A percentile compares a stretch with the other conserved stretches of the same genome.
phyloP scores from a whole-genome alignment of 108 stramenopile species.

The Hondaea fermentalgiana region DNA sequence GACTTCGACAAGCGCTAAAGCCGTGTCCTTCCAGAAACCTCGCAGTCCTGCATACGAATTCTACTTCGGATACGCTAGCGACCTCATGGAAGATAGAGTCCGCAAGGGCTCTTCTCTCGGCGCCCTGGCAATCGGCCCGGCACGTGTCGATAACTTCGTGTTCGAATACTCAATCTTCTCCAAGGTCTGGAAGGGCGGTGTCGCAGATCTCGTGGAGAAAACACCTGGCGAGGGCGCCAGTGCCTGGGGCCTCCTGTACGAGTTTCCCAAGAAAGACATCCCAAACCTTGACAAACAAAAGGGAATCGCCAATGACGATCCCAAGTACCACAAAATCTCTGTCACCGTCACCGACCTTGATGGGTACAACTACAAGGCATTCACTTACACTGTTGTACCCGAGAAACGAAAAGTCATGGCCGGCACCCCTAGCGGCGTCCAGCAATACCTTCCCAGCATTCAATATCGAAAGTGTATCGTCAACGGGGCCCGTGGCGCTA shows the following conservation, averaged over 20 bases:
- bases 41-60: neutral
- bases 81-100: neutral
- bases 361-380: neutral
- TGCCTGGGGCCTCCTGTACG: neutral
- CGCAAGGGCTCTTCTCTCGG: neutral
- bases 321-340: neutral
- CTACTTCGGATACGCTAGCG: neutral
- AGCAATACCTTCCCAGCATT: neutral
- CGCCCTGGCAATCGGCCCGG: neutral
- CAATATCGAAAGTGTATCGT: slow-evolving; percentile 7
- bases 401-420: neutral
- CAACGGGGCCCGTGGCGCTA: neutral
- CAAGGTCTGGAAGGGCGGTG: neutral
- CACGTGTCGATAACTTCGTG: neutral
- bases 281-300: neutral
- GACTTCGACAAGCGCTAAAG: neutral
- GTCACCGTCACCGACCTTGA: neutral
- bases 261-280: neutral
- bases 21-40: neutral
- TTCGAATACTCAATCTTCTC: slow-evolving; percentile 2
- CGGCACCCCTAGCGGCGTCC: neutral
- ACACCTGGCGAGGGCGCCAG: neutral
- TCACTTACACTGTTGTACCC: neutral
- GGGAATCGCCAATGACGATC: neutral
- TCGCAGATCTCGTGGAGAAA: neutral